These are phyloP conservation scores for Cercophora samala DNA, from an alignment of 495 filamentous ascomycete species.

Conservation along the genomic window DNA sequence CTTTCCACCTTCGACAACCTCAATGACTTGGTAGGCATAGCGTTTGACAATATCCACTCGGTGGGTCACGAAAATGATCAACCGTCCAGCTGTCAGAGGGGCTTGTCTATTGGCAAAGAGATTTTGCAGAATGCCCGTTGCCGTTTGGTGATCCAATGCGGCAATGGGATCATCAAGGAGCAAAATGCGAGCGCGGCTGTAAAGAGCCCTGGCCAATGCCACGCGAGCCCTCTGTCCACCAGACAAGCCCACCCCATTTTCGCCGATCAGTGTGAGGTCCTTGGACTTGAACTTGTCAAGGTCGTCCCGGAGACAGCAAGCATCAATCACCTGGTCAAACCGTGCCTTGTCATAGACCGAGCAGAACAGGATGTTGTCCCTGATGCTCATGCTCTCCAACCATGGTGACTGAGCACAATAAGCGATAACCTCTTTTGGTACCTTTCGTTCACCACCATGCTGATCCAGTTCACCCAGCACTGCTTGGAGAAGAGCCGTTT, in stretches of 20 bases:
- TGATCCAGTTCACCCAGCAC: slow-evolving; percentile 76
- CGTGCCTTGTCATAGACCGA: slow-evolving; percentile 70
- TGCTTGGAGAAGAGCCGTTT: slow-evolving; percentile 75
- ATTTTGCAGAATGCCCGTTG: slow-evolving; percentile 65
- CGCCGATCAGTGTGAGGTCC: slow-evolving; percentile 90
- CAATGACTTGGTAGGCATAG: slow-evolving; percentile 65
- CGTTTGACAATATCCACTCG: slow-evolving; percentile 63
- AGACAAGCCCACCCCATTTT: slow-evolving; percentile 92
- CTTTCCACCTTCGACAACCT: slow-evolving; percentile 55
- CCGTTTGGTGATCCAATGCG: slow-evolving; percentile 86
- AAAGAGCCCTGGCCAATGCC: slow-evolving; percentile 88
- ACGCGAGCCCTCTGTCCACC: slow-evolving; percentile 94
- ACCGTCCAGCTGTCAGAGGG: slow-evolving; percentile 58
- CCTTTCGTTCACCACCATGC: slow-evolving; percentile 52
- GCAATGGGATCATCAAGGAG: slow-evolving; percentile 94
- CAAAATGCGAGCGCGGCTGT: slow-evolving; percentile 86
- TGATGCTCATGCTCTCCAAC: slow-evolving; percentile 88
- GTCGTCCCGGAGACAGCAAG: slow-evolving; percentile 88
- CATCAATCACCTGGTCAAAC: slow-evolving; percentile 83
- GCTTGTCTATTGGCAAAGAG: slow-evolving; percentile 55
- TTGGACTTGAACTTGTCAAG: slow-evolving; percentile 87
- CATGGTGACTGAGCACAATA: slow-evolving; percentile 86
- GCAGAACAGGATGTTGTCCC: slow-evolving; percentile 79
- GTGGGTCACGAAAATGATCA: slow-evolving; percentile 73
- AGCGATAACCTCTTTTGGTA: slow-evolving; percentile 66